Percentiles rank a stretch among this genome's conserved stretches.
These are phyloP conservation scores for Discostella pseudostelligera DNA, from an alignment of 108 stramenopile species.

Conservation along the genomic window DNA sequence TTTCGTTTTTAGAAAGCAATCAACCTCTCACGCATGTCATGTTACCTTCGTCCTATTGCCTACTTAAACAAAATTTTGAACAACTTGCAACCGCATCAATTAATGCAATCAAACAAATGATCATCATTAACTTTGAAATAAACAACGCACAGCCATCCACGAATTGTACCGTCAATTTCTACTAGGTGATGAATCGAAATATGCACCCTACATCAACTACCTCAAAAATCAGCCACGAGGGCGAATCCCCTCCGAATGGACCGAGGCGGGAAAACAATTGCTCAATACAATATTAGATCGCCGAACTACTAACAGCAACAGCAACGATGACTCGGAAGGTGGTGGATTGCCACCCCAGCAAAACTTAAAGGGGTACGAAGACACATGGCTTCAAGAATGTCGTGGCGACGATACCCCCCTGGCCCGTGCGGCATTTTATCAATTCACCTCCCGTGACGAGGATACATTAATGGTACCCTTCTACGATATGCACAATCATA, in stretches of 20 bases:
- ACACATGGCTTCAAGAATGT: constrained; percentile 37
- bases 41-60: background rate
- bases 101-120: too few relatives aligned
- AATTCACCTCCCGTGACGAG: constrained; percentile 44
- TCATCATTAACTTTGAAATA: background rate
- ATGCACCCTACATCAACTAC: constrained; percentile 71
- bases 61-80: background rate
- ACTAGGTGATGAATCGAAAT: constrained; percentile 54
- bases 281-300: constrained; percentile 34
- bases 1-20: background rate
- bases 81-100: too few relatives aligned
- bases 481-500: constrained; percentile 50
- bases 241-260: constrained; percentile 51
- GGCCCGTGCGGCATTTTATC: constrained; percentile 43
- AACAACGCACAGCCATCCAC: constrained; percentile 16
- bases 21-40: background rate
- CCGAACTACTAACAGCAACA: background rate
- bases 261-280: constrained; percentile 43
- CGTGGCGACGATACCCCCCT: constrained; percentile 35
- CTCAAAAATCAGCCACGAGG: constrained; percentile 50
- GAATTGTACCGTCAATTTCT: constrained; percentile 37
- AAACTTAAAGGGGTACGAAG: constrained; percentile 21
- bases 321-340: constrained; percentile 3
- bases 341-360: constrained; percentile 27
- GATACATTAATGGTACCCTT: constrained; percentile 49